Evolutionary conservation across 805 yeast genomes (phyloP), one percentile per base, ranked within the genome.

Genomic region (Lipomyces mesembrius): DNA sequence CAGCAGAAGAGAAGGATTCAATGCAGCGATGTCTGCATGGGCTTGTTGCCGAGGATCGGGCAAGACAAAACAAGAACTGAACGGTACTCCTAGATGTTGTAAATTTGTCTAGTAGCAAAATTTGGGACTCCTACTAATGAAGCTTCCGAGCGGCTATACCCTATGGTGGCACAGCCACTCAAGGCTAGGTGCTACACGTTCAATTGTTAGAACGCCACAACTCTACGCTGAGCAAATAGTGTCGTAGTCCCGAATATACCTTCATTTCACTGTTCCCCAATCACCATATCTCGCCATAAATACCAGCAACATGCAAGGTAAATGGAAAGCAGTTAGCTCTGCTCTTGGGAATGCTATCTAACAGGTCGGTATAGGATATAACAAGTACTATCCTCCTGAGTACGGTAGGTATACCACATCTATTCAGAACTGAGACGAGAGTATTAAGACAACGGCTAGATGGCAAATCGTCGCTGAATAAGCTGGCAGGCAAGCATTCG

Each of bases 1-100:
- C 83, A 17, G 86, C 83, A n/a, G 83, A 83, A 43, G 99, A 95
- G 72, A 79, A 80, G 59, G 80, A 70, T 54, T 68, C 71, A n/a
- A 61, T 67, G 22, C 39, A n/a, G 49, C 54, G 52, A 53, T 67
- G 67, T 32, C 34, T 67, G 39, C 54, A 46, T 5, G 70, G 70
- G n/a, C 64, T 67, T 6, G 56, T 67, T 25, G 66, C 68, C 22
- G 68, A 65, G 60, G 62, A 61, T 54, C 49, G 53, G n/a, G 55
- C 62, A 32, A 63, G 61, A 29, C 14, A 25, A 29, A 52, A 11
- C 27, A 52, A 52, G 34, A 52, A 20, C n/a, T 52, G 34, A 52
- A 29, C 9, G 20, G 3, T 2, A n/a, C 22, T 17, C 49, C 3
- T 43, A 43, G 49, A 43, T n/a, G 12, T 43, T 43, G 49, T 43